Evolutionary conservation across 139 green algal genomes (phyloP), one percentile per base, ranked within the genome.

Genomic region (Pseudopediastrum boryanum): DNA sequence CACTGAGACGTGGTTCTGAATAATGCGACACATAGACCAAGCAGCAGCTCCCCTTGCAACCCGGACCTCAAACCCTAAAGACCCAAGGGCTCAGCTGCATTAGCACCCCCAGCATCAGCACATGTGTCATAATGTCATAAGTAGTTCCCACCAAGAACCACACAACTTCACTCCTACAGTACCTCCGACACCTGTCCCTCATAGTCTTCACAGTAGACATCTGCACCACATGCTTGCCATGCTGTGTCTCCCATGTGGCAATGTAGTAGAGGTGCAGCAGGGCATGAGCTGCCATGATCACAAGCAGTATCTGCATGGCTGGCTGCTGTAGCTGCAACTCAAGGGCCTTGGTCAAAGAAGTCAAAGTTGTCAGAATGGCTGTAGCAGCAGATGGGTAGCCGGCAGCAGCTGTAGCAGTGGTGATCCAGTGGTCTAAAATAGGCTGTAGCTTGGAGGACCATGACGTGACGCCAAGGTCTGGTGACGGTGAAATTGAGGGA

Each of bases 241-340:
- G 52, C 5, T 25, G 25, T 10, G 23, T 42, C 54, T 65, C 31
- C 71, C 71, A 78, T 1, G 36, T 69, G n/a, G n/a, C 39, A 19
- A 78, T 70, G 39, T 78, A 78, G n/a, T 77, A 77, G 16, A 77
- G 19, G 38, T 77, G 70, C 50, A 77, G 70, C 16, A 52, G 38
- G 29, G 51, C 51, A 42, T 77, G 70, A 1, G 35, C 70, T 33
- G 7, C 51, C 19, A 67, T 36, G 33, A 67, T 29, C 19, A 67
- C 25, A 36, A 77, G 44, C 50, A 36, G 51, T 36, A 50, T n/a
- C 39, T 43, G 67, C 67, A 75, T 44, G 29, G n/a, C 16, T 61
- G 43, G 67, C 31, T 23, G 43, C 62, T 61, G 44, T 16, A 75
- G 65, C 21, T 3, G 36, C 8, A 13, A 6, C n/a, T n/a, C n/a